A percentile compares a stretch with the other conserved stretches of the same genome.
Evolutionary conservation across 2,329 filamentous ascomycete genomes (phyloP).

Genomic region (Plectosphaerella plurivora): DNA sequence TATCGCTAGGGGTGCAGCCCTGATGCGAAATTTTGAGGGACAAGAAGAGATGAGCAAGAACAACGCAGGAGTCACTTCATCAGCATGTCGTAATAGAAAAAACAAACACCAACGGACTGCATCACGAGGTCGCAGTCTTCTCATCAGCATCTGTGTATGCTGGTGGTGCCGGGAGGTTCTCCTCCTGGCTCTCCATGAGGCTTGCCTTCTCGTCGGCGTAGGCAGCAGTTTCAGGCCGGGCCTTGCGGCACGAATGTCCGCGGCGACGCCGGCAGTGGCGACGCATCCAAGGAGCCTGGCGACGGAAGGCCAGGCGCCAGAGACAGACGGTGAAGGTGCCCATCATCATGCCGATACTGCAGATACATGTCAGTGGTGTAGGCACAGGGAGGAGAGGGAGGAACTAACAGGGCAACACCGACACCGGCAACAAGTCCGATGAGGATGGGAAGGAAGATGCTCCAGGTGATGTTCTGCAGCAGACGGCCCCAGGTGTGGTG

Average conservation of each 20-base stretch:
- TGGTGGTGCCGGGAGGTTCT: slow-evolving; percentile 20
- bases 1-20: too few relatives aligned
- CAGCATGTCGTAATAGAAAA: slow-evolving; percentile 4
- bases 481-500: slow-evolving; percentile 39
- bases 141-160: slow-evolving; percentile 20
- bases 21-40: too few relatives aligned
- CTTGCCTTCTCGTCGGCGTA: slow-evolving; percentile 44
- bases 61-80: slow-evolving; percentile 8
- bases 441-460: slow-evolving; percentile 63
- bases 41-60: background rate
- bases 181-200: slow-evolving; percentile 35
- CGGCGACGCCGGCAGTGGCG: slow-evolving; percentile 24
- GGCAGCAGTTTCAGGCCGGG: slow-evolving; percentile 27
- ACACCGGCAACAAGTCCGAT: slow-evolving; percentile 67
- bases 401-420: slow-evolving; percentile 56
- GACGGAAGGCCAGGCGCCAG: slow-evolving; percentile 48
- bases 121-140: background rate
- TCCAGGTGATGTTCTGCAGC: slow-evolving; percentile 51
- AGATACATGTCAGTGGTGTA: slow-evolving; percentile 11
- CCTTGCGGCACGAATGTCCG: slow-evolving; percentile 24
- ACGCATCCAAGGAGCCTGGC: slow-evolving; percentile 24
- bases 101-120: background rate
- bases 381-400: background rate
- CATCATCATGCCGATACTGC: slow-evolving; percentile 59
- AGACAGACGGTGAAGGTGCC: slow-evolving; percentile 58